A percentile compares a stretch with the other conserved stretches of the same genome.
phyloP scores from a whole-genome alignment of 2,329 filamentous ascomycete genomes.

The Diaporthe citrichinensis region DNA sequence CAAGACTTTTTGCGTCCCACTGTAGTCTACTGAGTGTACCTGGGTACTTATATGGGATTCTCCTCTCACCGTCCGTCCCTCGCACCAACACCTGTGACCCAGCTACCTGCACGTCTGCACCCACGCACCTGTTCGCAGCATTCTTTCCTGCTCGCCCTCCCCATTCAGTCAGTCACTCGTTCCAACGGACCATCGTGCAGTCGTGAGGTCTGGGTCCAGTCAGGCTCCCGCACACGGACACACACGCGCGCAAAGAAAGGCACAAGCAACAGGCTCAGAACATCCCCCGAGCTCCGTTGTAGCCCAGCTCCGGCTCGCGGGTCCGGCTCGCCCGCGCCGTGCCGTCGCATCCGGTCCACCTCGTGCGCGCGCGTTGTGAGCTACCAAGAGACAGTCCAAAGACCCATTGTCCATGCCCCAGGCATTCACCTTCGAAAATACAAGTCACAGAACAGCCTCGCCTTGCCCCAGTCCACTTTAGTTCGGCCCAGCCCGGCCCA shows the following conservation, averaged over 20 bases:
- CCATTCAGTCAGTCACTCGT: constrained; percentile 5
- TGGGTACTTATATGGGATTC: neutral
- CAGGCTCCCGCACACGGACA: neutral
- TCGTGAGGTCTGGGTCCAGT: neutral
- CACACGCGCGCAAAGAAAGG: neutral
- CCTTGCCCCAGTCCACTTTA: neutral
- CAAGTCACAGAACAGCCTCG: neutral
- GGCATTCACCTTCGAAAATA: neutral
- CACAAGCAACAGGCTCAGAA: neutral
- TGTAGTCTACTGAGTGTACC: no score
- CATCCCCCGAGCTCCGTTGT: neutral
- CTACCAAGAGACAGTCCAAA: neutral
- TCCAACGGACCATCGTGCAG: neutral
- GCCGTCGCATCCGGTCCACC: constrained; percentile 9
- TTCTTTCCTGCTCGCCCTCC: neutral
- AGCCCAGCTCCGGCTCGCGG: neutral
- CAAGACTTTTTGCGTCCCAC: no score
- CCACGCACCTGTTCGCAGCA: neutral
- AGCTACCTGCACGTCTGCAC: neutral
- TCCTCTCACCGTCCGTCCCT: neutral
- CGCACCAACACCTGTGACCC: neutral
- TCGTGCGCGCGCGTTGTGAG: neutral
- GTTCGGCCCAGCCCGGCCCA: neutral
- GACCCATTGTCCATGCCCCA: neutral
- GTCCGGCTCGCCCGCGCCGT: neutral